These are phyloP conservation scores for Aspergillus nidulans DNA, from an alignment of 495 filamentous ascomycete genomes.

Conservation along the genomic window DNA sequence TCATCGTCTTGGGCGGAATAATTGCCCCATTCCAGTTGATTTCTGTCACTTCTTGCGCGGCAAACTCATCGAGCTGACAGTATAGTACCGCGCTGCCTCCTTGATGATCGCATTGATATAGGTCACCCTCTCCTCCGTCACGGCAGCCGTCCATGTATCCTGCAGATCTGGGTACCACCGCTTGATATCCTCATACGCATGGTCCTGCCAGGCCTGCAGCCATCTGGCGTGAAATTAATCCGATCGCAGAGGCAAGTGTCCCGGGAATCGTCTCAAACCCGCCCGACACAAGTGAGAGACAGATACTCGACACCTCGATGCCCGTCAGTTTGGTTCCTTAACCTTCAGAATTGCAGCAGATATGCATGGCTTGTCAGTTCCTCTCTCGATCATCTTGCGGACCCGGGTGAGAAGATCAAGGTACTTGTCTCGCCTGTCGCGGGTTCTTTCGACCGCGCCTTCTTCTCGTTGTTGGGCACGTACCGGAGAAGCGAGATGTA, in stretches of 20 bases:
- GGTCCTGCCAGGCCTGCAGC: conserved; percentile 47
- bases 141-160: conserved; percentile 46
- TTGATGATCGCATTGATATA: conserved; percentile 50
- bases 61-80: conserved; percentile 50
- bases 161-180: conserved; percentile 39
- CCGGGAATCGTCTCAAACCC: conserved; percentile 52
- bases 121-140: conserved; percentile 44
- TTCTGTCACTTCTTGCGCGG: conserved; percentile 50
- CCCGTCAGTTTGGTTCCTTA: conserved; percentile 44
- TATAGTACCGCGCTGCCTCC: conserved; percentile 53
- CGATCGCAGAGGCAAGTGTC: conserved; percentile 44
- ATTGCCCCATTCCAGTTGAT: conserved; percentile 51
- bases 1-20: conserved; percentile 53
- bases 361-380: conserved; percentile 51
- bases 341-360: conserved; percentile 46
- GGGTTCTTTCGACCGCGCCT: conserved; percentile 40
- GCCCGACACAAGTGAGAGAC: conserved; percentile 47
- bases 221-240: conserved; percentile 43
- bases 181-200: conserved; percentile 52
- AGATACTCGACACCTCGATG: conserved; percentile 48
- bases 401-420: conserved; percentile 44
- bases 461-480: conserved; percentile 47
- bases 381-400: conserved; percentile 42
- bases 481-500: conserved; percentile 47
- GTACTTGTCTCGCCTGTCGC: conserved; percentile 43